These are phyloP conservation scores for Metschnikowia lachancei DNA, from an alignment of 805 yeast genomes.

Conservation along the genomic window DNA sequence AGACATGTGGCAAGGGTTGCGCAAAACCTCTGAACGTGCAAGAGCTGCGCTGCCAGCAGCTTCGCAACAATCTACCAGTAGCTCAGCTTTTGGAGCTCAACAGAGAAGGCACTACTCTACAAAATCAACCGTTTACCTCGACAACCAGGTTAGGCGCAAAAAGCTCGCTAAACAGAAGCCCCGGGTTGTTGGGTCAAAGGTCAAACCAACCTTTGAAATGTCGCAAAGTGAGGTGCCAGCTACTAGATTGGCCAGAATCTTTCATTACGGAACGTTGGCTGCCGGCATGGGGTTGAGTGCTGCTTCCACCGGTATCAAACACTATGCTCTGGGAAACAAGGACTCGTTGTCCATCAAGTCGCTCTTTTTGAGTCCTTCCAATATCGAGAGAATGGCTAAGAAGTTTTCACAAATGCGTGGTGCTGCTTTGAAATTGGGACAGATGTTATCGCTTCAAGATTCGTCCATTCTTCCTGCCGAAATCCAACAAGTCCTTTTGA, in stretches of 20 bases:
- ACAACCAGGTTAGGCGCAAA: constrained; percentile 12
- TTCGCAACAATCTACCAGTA: background rate
- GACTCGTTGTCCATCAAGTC: constrained; percentile 49
- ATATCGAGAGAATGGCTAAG: constrained; percentile 82
- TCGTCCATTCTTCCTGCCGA: constrained; percentile 79
- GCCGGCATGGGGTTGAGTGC: constrained; percentile 88
- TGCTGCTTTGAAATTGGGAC: constrained; percentile 98
- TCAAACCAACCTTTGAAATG: constrained; percentile 41
- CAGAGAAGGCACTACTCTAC: constrained; percentile 14
- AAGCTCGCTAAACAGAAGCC: constrained; percentile 14
- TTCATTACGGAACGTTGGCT: constrained; percentile 90
- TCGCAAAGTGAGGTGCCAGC: constrained; percentile 77
- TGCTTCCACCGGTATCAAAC: constrained; percentile 70
- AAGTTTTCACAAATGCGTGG: constrained; percentile 95
- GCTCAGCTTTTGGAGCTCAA: background rate
- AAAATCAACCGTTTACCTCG: constrained; percentile 12
- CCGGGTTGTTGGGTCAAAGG: constrained; percentile 20
- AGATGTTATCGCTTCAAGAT: constrained; percentile 93
- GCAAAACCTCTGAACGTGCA: constrained; percentile 12
- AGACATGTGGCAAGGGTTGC: constrained; percentile 26
- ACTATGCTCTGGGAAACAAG: constrained; percentile 54
- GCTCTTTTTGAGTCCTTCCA: constrained; percentile 71
- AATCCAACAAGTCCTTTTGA: constrained; percentile 70
- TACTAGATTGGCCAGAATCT: constrained; percentile 79
- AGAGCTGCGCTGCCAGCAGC: background rate